Base-by-base conservation (phyloP, 2,329 filamentous ascomycete species). In the Alternaria novae-zelandiae region DNA sequence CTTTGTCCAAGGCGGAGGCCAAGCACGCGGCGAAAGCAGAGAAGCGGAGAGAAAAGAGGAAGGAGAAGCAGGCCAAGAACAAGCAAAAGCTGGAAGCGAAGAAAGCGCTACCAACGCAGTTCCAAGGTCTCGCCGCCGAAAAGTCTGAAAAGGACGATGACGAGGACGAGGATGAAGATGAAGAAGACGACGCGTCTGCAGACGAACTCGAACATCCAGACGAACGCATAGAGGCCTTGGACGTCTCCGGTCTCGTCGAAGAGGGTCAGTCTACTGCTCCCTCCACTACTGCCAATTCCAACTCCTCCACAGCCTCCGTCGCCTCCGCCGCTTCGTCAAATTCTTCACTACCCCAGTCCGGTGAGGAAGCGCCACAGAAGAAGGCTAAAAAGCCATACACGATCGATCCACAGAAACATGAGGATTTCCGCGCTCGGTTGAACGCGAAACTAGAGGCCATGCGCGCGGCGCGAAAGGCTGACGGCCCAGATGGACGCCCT, bases 381-480 rank as follows among this genome's bases (percentile, higher is more conserved):
- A 72, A 72, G 64, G 67, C 73, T 57, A 77, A 77, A 61, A 76
- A 73, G 60, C 66, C 74, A 23, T 70, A 75, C 20, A 75, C 75
- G 54, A 69, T 71, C 56, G 79, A 70, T 73, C 70, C 73, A 74
- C 53, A 83, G 81, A 63, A 90, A 90, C 90, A 90, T 45, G 89
- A 92, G 64, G 88, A 90, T 25, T 87, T 97, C 50, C 90, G 91
- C 74, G 89, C 90, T 61, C 90, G 94, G 47, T 85, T 99, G 54
- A 90, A 91, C 60, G 91, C 92, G 70, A 91, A 90, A 66, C 94
- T 99, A 59, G 92, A 96, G 71, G 90, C 90, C 49, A 88, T 98
- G 54, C 91, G 95, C 63, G 91, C 92, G 10, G 89, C 90, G 25
- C 90, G 96, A 63, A 97, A 97, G 79, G 94, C 95, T 6, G 93